Conservation (phyloP, 2,329 filamentous ascomycete genomes). For the Gremmenia infestans region DNA sequence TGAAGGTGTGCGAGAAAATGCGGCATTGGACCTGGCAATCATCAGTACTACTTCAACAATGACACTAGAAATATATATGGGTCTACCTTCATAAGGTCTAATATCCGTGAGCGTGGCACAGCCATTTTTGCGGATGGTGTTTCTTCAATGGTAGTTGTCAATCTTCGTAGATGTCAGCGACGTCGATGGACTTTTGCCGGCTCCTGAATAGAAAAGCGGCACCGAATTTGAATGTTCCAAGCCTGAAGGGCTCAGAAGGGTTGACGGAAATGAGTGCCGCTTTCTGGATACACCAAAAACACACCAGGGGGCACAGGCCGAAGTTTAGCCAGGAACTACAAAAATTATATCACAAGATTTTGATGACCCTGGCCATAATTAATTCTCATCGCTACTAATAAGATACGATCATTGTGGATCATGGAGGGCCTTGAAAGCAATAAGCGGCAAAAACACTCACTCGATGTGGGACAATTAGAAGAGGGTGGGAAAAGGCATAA, state of each 20-base stretch:
- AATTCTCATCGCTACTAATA: background rate
- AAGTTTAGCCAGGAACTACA: conserved; percentile 9
- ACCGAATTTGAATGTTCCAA: too few species aligned
- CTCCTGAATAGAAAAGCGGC: background rate
- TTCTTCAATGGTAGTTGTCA: background rate
- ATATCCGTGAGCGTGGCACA: conserved; percentile 55
- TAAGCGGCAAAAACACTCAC: conserved; percentile 18
- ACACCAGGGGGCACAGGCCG: conserved; percentile 6
- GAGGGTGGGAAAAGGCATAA: conserved; percentile 7
- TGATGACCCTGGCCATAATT: background rate
- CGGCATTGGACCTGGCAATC: conserved; percentile 71
- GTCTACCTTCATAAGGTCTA: conserved; percentile 74
- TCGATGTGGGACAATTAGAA: conserved; percentile 1
- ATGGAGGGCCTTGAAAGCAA: conserved; percentile 5
- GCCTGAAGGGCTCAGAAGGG: too few species aligned
- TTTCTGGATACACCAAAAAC: too few species aligned
- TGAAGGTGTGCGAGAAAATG: conserved; percentile 87
- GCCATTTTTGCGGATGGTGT: conserved; percentile 45
- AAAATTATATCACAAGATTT: conserved; percentile 9
- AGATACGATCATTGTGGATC: background rate
- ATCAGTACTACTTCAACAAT: background rate
- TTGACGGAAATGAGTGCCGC: too few species aligned
- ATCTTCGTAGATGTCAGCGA: conserved; percentile 1
- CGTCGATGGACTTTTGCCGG: conserved; percentile 6
- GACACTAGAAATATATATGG: background rate